A percentile compares a stretch with the other conserved stretches of the same genome.
These are phyloP conservation scores for Gloeopeniophorella convolvens DNA, from an alignment of 768 basidiomycete species.

Conservation along the genomic window DNA sequence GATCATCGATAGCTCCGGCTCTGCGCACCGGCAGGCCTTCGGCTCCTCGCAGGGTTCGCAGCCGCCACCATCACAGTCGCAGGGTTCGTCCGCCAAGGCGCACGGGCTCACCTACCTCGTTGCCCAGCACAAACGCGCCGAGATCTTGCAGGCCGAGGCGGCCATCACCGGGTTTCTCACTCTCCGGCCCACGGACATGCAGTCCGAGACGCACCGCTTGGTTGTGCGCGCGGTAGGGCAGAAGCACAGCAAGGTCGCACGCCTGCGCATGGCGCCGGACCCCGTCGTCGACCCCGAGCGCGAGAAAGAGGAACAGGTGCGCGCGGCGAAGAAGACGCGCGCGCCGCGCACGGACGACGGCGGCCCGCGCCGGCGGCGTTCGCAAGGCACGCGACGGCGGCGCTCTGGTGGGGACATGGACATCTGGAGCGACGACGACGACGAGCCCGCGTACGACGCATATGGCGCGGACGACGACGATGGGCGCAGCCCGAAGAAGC, in stretches of 20 bases:
- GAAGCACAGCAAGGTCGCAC: constrained; percentile 75
- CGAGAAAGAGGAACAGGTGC: constrained; percentile 61
- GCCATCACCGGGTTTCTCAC: constrained; percentile 78
- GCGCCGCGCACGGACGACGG: constrained; percentile 46
- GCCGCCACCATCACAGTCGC: constrained; percentile 32
- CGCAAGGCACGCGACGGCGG: constrained; percentile 25
- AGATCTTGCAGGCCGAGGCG: constrained; percentile 82
- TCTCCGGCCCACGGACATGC: constrained; percentile 83
- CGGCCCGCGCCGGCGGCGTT: constrained; percentile 40
- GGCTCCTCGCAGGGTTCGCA: constrained; percentile 40
- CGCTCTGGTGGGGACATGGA: constrained; percentile 34
- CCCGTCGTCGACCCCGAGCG: constrained; percentile 71
- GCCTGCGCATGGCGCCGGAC: constrained; percentile 74
- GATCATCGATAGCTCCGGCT: constrained; percentile 70
- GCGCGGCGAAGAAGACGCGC: constrained; percentile 57
- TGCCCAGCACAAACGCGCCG: constrained; percentile 80
- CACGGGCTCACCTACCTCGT: constrained; percentile 86
- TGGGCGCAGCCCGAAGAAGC: constrained; percentile 40
- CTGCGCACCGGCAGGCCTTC: constrained; percentile 51
- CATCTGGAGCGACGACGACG: constrained; percentile 68
- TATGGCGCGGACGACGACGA: constrained; percentile 38
- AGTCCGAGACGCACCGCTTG: constrained; percentile 84
- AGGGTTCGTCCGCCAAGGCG: constrained; percentile 35
- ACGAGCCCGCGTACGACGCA: constrained; percentile 41
- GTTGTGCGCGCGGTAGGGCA: constrained; percentile 82